Evolutionary conservation across 1,284 basidiomycete genomes (phyloP).

Genomic region (Malassezia vespertilionis): DNA sequence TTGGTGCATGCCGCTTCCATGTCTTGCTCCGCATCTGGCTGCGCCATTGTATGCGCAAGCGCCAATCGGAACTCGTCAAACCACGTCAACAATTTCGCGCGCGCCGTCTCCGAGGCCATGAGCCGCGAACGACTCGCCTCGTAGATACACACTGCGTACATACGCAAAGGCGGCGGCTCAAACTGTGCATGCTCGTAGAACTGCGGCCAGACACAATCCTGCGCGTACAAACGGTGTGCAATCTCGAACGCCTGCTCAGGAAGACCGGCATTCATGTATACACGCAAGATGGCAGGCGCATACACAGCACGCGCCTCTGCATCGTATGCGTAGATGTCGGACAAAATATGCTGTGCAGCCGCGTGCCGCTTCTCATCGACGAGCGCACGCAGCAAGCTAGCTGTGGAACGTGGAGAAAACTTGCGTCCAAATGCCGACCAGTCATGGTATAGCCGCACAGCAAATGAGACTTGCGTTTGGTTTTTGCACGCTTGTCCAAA

Average conservation of each 20-base stretch:
- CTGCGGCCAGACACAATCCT: too few species aligned
- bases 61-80: slow-evolving; percentile 15
- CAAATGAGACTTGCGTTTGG: slow-evolving; percentile 1
- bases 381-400: slow-evolving; percentile 1
- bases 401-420: neutral
- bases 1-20: neutral
- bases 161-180: neutral
- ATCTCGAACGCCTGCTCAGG: slow-evolving; percentile 4
- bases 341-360: slow-evolving; percentile 7
- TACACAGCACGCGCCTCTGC: neutral
- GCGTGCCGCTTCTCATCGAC: neutral
- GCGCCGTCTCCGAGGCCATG: neutral
- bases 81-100: neutral
- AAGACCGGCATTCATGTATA: neutral
- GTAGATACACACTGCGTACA: slow-evolving; percentile 6
- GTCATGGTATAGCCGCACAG: slow-evolving; percentile 14
- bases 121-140: slow-evolving; percentile 4
- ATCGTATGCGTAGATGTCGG: neutral
- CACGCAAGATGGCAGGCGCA: slow-evolving; percentile 2
- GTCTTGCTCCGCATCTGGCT: neutral
- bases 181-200: neutral
- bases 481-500: neutral
- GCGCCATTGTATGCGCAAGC: slow-evolving; percentile 6
- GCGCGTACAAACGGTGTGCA: neutral
- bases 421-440: slow-evolving; percentile 1